These are phyloP conservation scores for Irpex lacteus DNA, from an alignment of 1,284 basidiomycete species.

Conservation along the genomic window DNA sequence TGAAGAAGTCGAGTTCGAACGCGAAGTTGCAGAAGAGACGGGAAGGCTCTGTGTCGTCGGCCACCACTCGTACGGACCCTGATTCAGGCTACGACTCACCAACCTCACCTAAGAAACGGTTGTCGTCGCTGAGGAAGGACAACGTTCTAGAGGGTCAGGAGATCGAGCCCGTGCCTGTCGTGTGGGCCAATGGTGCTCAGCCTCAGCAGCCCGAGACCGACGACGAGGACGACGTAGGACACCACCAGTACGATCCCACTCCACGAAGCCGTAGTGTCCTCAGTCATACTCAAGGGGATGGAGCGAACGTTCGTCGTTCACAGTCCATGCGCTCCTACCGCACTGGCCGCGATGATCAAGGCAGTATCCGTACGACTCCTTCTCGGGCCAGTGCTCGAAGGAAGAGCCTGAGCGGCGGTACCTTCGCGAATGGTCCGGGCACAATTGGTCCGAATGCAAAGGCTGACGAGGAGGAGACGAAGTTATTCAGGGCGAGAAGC, in stretches of 20 bases:
- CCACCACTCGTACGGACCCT: slow-evolving; percentile 2
- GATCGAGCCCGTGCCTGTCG: slow-evolving; percentile 25
- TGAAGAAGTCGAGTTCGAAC: neutral
- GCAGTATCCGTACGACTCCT: slow-evolving; percentile 20
- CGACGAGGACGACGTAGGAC: neutral
- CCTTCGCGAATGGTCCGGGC: slow-evolving; percentile 49
- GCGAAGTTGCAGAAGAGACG: slow-evolving; percentile 1
- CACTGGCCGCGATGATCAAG: slow-evolving; percentile 16
- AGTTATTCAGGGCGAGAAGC: slow-evolving; percentile 32
- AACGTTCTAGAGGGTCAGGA: slow-evolving; percentile 1
- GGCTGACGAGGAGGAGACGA: slow-evolving; percentile 32
- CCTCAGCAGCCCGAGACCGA: neutral
- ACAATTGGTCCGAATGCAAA: slow-evolving; percentile 38
- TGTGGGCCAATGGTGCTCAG: slow-evolving; percentile 20
- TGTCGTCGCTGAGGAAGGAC: slow-evolving; percentile 1
- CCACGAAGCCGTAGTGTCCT: neutral
- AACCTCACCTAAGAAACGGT: slow-evolving; percentile 1
- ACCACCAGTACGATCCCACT: neutral
- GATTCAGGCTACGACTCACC: slow-evolving; percentile 29
- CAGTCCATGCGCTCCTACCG: slow-evolving; percentile 28
- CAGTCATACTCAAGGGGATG: neutral
- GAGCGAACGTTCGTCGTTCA: slow-evolving; percentile 18
- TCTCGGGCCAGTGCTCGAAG: slow-evolving; percentile 23
- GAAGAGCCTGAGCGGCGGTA: slow-evolving; percentile 36
- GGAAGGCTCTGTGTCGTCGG: slow-evolving; percentile 5